phyloP scores from a whole-genome alignment of 306 rosid genomes.

The Prunus persica region Prunus_persica_NCBIv2 NC_034012.1:7868001-7868500 shows the following conservation, averaged over 20 bases:
- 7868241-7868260: neutral
- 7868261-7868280: neutral
- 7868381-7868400: neutral
- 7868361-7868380: neutral
- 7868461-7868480: too few species aligned
- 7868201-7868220: neutral
- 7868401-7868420: too few species aligned
- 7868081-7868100: conserved; percentile 70
- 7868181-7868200: neutral
- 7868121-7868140: conserved; percentile 42
- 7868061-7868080: conserved; percentile 35
- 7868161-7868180: conserved; percentile 47
- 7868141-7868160: conserved; percentile 37
- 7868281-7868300: neutral
- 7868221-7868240: neutral
- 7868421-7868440: too few species aligned
- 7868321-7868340: neutral
- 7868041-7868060: neutral
- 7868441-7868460: too few species aligned
- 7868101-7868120: conserved; percentile 71
- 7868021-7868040: neutral
- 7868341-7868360: neutral
- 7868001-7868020: too few species aligned
- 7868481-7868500: too few species aligned
- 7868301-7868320: neutral